phyloP scores from a whole-genome alignment of 257 asterid species.

The Ophiorrhiza pumila region DNA sequence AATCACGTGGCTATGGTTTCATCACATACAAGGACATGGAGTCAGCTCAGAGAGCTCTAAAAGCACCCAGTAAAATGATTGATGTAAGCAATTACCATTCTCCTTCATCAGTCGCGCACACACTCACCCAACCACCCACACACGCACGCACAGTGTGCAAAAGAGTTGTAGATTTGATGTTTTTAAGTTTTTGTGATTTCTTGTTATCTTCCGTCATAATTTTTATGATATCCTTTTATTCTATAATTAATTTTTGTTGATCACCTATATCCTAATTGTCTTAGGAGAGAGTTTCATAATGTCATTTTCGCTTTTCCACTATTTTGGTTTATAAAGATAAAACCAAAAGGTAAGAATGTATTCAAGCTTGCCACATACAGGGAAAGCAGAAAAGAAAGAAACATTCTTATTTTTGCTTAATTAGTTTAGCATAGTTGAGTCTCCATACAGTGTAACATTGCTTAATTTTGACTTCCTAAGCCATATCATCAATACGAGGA shows the following conservation, averaged over 20 bases:
- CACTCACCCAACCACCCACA: not conserved
- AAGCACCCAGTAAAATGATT: conserved; percentile 72
- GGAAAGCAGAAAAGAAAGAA: not conserved
- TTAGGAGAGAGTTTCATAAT: not conserved
- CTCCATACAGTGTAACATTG: not conserved
- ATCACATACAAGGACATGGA: conserved; percentile 70
- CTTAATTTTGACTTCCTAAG: not conserved
- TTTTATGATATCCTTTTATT: not conserved
- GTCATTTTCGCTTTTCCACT: not conserved
- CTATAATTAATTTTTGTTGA: not conserved
- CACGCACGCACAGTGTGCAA: not conserved
- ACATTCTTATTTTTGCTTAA: not conserved
- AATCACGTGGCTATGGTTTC: conserved; percentile 78
- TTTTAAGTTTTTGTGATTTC: not conserved
- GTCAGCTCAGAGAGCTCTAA: conserved; percentile 70
- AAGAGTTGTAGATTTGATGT: not conserved
- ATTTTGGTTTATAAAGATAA: not conserved
- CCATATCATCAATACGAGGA: not conserved
- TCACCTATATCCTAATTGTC: not conserved
- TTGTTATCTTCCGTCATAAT: not conserved
- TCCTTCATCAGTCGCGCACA: not conserved
- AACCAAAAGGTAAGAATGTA: not conserved
- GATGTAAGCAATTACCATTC: conserved; percentile 44
- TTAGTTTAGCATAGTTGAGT: not conserved
- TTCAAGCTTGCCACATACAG: not conserved